Evolutionary conservation across 345 rosid genomes (phyloP).

Genomic region (Populus nigra): DNA sequence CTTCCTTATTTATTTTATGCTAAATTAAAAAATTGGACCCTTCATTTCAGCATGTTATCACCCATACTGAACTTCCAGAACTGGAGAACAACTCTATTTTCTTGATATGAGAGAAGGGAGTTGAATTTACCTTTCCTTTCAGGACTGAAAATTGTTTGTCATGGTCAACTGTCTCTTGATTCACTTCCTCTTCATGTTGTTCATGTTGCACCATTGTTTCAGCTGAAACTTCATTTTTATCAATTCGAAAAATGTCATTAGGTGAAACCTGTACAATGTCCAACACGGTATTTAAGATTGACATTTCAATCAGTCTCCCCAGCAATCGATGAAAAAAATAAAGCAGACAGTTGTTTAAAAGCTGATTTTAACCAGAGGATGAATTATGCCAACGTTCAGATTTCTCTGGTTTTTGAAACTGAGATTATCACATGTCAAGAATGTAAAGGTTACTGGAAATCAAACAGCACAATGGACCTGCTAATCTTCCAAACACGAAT

Average conservation of each 20-base stretch:
- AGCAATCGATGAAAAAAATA: background rate
- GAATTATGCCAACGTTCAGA: background rate
- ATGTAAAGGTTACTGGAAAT: background rate
- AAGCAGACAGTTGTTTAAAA: background rate
- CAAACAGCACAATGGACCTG: background rate
- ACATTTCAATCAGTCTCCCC: background rate
- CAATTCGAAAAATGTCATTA: conserved; percentile 57
- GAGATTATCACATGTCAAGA: background rate
- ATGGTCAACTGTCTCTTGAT: conserved; percentile 38
- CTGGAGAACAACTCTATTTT: background rate
- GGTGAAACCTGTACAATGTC: conserved; percentile 70
- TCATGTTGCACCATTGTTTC: conserved; percentile 34
- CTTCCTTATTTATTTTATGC: background rate
- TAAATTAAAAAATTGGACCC: background rate
- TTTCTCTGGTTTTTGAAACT: background rate
- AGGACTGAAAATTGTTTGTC: conserved; percentile 36
- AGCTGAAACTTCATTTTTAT: conserved; percentile 53
- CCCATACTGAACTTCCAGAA: background rate
- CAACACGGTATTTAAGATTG: conserved; percentile 11
- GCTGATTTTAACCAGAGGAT: background rate
- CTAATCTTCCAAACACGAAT: background rate
- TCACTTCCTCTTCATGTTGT: conserved; percentile 44
- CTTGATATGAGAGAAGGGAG: background rate
- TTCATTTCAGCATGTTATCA: background rate
- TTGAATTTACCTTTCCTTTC: conserved; percentile 51